Evolutionary conservation across 176 grass and related monocot genomes (phyloP), one percentile per base, ranked within the genome.

Genomic region (Eragrostis curvula): DNA sequence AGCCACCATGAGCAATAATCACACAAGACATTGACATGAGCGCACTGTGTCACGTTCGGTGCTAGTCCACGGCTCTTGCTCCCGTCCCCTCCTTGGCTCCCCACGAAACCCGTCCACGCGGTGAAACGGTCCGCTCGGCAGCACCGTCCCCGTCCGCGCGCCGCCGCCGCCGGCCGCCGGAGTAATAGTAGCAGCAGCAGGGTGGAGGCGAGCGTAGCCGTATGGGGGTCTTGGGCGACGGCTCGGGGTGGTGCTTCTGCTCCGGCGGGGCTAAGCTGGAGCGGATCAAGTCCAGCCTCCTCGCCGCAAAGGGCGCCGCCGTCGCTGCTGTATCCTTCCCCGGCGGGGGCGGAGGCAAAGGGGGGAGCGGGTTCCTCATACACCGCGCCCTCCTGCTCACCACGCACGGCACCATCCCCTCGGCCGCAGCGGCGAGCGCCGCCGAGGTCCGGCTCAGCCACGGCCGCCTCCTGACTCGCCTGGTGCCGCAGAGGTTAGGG

Each of bases 231-330:
- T 44, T 89, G 76, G 56, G 96, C 18, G 90, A 95, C 55, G 75
- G 86, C 56, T 78, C 92, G 25, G 74, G 77, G 20, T 98, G 92
- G 90, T 98, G 96, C 86, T 95, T 98, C 92, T 98, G 92, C 87
- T 89, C 86, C 28, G 86, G 92, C 28, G 92, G 92, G 63, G 92
- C 81, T 18, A 89, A 77, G 74, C 81, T 94, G 79, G 96, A 93
- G 90, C 85, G 90, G 85, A 92, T 98, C 63, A 95, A 98, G 82
- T 84, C 75, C 40, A 73, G 82, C 67, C 78, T 95, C 75, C 88
- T 93, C 45, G 56, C 86, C 17, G 65, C 90, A 0, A 98, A 98
- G 86, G 92, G 92, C 17, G 75, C 92, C 46, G 86, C 96, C 66
- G 75, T 98, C 66, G 96, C 88, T 16, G 57, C 86, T 45, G 82